These are phyloP conservation scores for Sodiomyces alkalinus DNA, from an alignment of 2,329 filamentous ascomycete species.

Conservation along the genomic window DNA sequence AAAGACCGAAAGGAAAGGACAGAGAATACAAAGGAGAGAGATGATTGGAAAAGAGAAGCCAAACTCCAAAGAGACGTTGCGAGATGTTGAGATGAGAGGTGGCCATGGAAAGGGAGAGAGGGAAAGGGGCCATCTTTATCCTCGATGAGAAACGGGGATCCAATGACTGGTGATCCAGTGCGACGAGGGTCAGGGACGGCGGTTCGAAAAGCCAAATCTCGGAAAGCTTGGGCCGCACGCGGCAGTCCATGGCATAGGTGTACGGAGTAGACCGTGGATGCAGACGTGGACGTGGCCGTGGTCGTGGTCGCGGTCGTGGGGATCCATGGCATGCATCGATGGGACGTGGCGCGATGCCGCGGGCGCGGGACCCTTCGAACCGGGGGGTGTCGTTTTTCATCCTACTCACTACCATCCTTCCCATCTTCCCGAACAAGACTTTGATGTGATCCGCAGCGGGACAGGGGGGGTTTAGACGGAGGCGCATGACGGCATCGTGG, in stretches of 20 bases:
- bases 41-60: background rate
- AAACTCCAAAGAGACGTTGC: constrained; percentile 2
- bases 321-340: background rate
- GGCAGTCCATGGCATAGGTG: no score
- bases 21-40: constrained; percentile 2
- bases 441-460: background rate
- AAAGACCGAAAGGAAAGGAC: constrained; percentile 3
- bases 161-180: constrained; percentile 9
- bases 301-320: background rate
- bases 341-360: background rate
- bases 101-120: constrained; percentile 4
- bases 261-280: no score
- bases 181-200: constrained; percentile 1
- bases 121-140: constrained; percentile 9
- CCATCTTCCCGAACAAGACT: background rate
- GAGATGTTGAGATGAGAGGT: constrained; percentile 6
- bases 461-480: background rate
- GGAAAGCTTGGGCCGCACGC: no score
- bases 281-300: background rate
- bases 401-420: no score
- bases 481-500: constrained; percentile 1
- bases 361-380: background rate
- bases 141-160: constrained; percentile 6
- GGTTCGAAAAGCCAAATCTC: background rate
- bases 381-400: no score